Evolutionary conservation across 2,329 filamentous ascomycete species (phyloP).

Genomic region (Botrytis galanthina): DNA sequence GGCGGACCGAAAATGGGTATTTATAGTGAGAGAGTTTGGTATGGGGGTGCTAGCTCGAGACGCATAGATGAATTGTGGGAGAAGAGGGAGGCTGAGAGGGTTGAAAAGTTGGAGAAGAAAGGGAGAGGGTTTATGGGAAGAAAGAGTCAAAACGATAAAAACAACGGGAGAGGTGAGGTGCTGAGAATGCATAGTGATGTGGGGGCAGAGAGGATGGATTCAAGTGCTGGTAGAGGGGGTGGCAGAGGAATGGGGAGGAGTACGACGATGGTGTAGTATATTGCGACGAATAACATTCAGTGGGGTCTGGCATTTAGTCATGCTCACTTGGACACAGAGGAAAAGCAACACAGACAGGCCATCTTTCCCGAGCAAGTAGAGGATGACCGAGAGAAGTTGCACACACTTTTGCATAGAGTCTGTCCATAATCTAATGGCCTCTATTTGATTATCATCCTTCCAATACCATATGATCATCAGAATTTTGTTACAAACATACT

Average conservation of each 20-base stretch:
- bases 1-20: slow-evolving; percentile 61
- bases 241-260: background rate
- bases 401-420: background rate
- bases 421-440: background rate
- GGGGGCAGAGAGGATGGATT: background rate
- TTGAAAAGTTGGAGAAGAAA: slow-evolving; percentile 3
- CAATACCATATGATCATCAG: background rate
- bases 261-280: background rate
- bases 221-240: background rate
- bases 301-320: background rate
- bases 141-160: background rate
- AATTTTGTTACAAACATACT: background rate
- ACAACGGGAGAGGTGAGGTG: background rate
- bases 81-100: slow-evolving; percentile 21
- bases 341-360: background rate
- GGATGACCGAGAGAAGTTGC: too few relatives aligned
- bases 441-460: background rate
- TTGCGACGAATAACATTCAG: background rate
- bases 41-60: slow-evolving; percentile 48
- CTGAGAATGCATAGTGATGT: slow-evolving; percentile 10
- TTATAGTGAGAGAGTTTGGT: slow-evolving; percentile 70
- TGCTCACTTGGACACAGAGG: slow-evolving; percentile 2
- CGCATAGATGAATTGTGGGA: slow-evolving; percentile 28
- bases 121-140: background rate
- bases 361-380: background rate